Conservation (phyloP, 768 basidiomycete genomes). For the Pleurotus citrinopileatus region DNA sequence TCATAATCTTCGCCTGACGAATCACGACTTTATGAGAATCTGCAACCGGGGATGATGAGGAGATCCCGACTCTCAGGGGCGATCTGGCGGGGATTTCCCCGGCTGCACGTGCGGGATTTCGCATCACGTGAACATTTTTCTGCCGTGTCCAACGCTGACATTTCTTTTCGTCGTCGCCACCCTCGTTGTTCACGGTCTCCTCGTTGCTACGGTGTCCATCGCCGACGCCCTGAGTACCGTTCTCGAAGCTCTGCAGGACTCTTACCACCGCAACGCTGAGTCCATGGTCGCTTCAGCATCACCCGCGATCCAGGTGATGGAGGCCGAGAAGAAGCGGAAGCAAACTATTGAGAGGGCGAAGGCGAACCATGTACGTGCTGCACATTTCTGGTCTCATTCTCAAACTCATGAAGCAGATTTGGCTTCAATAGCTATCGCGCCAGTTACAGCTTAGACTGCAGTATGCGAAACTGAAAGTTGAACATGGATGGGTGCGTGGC, state of each 20-base stretch:
- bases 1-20: background rate
- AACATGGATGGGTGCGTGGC: constrained; percentile 72
- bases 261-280: no score
- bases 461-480: constrained; percentile 77
- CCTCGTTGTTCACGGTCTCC: no score
- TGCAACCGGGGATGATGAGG: background rate
- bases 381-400: background rate
- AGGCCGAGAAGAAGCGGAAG: constrained; percentile 43
- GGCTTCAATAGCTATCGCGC: constrained; percentile 51
- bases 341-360: constrained; percentile 54
- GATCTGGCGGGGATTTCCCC: background rate
- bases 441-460: constrained; percentile 74
- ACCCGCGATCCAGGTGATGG: constrained; percentile 26
- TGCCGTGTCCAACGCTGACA: background rate
- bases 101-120: background rate
- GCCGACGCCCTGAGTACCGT: no score
- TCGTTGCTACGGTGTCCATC: no score
- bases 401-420: background rate
- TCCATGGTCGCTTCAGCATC: background rate
- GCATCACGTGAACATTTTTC: constrained; percentile 3
- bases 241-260: no score
- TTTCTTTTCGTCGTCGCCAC: background rate
- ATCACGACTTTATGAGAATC: constrained; percentile 3
- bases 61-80: background rate
- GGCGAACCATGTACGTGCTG: constrained; percentile 49